Percentiles rank a stretch among this genome's conserved stretches.
phyloP scores from a whole-genome alignment of 345 rosid species.

The Citrus medica region DNA sequence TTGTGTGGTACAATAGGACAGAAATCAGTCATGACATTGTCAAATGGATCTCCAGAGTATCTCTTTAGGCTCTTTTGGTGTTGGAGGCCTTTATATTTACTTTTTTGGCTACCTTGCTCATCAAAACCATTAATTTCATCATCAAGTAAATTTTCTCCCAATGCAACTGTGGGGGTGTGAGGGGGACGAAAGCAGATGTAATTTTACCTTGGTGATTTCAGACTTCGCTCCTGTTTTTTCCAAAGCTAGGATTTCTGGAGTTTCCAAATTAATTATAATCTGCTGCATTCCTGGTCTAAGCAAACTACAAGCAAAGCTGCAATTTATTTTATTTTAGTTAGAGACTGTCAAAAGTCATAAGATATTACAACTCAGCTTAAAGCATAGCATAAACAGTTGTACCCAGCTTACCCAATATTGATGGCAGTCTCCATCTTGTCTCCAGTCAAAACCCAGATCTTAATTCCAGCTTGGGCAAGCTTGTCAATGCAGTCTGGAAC shows the following conservation, averaged over 20 bases:
- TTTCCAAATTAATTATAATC: slow-evolving; percentile 72
- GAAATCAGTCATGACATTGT: not conserved
- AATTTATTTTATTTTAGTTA: slow-evolving; percentile 22
- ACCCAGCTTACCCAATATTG: slow-evolving; percentile 73
- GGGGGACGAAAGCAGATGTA: slow-evolving; percentile 1
- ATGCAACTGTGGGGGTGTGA: not conserved
- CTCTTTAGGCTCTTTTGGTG: not conserved
- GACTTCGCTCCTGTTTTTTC: slow-evolving; percentile 70
- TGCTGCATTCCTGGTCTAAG: slow-evolving; percentile 97
- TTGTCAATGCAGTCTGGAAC: slow-evolving; percentile 97
- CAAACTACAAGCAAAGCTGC: slow-evolving; percentile 91
- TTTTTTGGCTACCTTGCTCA: not conserved
- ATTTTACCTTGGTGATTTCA: slow-evolving; percentile 56
- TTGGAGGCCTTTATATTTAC: not conserved
- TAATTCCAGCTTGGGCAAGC: slow-evolving; percentile 97
- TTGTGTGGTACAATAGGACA: not conserved
- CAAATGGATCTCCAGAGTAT: not conserved
- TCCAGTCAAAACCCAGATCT: slow-evolving; percentile 97
- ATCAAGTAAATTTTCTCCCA: not conserved
- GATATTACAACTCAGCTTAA: not conserved
- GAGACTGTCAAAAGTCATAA: slow-evolving; percentile 4
- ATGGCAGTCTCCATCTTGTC: slow-evolving; percentile 99
- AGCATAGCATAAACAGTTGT: not conserved
- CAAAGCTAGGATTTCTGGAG: slow-evolving; percentile 56
- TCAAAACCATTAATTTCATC: not conserved